Conservation (phyloP, 176 grass and related monocot genomes). For the Chloris gayana region DNA sequence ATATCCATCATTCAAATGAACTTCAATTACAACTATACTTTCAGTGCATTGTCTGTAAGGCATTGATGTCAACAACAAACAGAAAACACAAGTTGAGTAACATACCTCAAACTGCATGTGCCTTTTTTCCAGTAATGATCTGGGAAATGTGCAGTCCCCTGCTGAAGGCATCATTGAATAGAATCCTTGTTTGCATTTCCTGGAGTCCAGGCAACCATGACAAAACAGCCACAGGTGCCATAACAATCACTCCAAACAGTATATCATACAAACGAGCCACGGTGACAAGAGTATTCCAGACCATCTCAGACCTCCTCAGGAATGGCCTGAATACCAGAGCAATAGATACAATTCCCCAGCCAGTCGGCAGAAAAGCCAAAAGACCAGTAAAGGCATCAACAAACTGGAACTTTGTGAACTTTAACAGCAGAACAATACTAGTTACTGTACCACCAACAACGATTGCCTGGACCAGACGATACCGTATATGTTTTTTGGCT, state of each 20-base stretch:
- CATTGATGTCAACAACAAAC: background rate
- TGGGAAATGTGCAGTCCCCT: constrained; percentile 85
- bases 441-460: constrained; percentile 57
- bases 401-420: constrained; percentile 74
- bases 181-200: constrained; percentile 97
- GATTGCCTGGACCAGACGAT: constrained; percentile 76
- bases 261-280: constrained; percentile 90
- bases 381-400: constrained; percentile 83
- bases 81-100: constrained; percentile 18
- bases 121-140: constrained; percentile 86
- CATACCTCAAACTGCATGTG: constrained; percentile 68
- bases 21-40: background rate
- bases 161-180: constrained; percentile 98
- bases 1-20: constrained; percentile 11
- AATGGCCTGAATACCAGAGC: constrained; percentile 84
- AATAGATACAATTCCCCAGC: constrained; percentile 94
- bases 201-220: constrained; percentile 95
- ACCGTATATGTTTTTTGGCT: constrained; percentile 86
- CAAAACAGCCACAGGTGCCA: constrained; percentile 85
- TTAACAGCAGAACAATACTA: constrained; percentile 61
- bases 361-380: constrained; percentile 89
- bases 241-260: constrained; percentile 81
- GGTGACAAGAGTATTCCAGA: constrained; percentile 76
- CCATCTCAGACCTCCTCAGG: constrained; percentile 65
- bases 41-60: background rate